phyloP scores from a whole-genome alignment of 2,329 filamentous ascomycete genomes.

The Botrytis elliptica region DNA sequence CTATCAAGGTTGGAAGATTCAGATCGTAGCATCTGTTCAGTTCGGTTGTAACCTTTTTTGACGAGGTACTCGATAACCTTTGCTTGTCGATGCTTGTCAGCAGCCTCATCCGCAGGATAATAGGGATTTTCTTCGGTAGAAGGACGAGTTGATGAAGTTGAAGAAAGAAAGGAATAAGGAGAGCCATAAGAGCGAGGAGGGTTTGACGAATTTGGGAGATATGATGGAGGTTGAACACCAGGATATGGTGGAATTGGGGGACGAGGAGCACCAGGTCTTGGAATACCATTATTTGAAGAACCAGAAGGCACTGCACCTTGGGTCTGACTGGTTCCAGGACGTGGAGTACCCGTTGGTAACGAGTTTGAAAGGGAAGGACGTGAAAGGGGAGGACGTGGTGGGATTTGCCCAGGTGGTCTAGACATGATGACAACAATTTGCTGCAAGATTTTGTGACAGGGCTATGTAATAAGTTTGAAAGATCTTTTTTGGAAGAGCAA shows the following conservation, averaged over 20 bases:
- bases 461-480: not conserved
- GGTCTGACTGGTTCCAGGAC: not conserved
- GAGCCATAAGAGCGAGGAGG: not conserved
- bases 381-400: not conserved
- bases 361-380: not conserved
- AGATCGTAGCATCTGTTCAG: conserved; percentile 87
- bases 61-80: conserved; percentile 91
- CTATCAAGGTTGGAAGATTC: conserved; percentile 83
- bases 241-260: not conserved
- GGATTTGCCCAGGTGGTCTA: not conserved
- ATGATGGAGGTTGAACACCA: not conserved
- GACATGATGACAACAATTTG: not conserved
- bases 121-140: not conserved
- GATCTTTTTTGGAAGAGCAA: not conserved
- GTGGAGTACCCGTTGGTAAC: not conserved
- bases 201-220: not conserved
- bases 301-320: not conserved
- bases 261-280: not conserved
- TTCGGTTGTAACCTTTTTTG: conserved; percentile 91
- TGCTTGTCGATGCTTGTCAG: not conserved
- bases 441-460: not conserved
- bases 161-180: not conserved
- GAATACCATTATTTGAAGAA: not conserved
- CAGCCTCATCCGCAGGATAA: not conserved
- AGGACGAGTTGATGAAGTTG: not conserved